Evolutionary conservation across 768 basidiomycete species (phyloP).

Genomic region (Rhodosporidiobolus sp.): DNA sequence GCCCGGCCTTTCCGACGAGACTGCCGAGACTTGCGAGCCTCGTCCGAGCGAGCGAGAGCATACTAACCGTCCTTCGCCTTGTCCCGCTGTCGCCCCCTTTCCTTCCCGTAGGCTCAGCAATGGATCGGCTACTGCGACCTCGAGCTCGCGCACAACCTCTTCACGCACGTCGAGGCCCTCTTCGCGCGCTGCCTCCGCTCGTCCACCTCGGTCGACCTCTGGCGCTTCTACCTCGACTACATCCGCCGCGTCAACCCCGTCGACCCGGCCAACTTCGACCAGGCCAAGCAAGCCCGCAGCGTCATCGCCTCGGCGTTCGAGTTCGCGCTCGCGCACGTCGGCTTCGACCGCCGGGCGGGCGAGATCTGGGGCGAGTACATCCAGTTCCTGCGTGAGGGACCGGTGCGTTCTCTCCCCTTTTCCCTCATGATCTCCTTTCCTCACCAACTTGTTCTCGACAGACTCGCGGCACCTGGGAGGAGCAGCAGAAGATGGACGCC

Average conservation of each 20-base stretch:
- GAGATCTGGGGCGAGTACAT: conserved; percentile 94
- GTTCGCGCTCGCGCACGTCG: conserved; percentile 82
- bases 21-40: neutral
- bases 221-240: conserved; percentile 90
- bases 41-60: neutral
- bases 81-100: neutral
- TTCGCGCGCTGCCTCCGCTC: conserved; percentile 81
- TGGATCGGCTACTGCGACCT: conserved; percentile 76
- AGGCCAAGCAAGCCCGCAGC: conserved; percentile 60
- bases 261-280: conserved; percentile 45
- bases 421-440: neutral
- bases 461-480: conserved; percentile 86
- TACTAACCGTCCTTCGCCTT: neutral
- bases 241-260: conserved; percentile 66
- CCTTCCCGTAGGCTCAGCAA: conserved; percentile 61
- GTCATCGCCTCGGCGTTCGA: conserved; percentile 85
- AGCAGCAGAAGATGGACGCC: conserved; percentile 90
- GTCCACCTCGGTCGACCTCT: conserved; percentile 83
- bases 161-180: conserved; percentile 75
- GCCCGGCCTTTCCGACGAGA: neutral
- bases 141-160: conserved; percentile 55
- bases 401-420: conserved; percentile 55
- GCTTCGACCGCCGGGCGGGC: conserved; percentile 86
- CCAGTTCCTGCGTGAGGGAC: conserved; percentile 74
- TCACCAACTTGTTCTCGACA: conserved; percentile 38